Evolutionary conservation across 2,329 filamentous ascomycete genomes (phyloP).

Genomic region (Biscogniauxia sp.): DNA sequence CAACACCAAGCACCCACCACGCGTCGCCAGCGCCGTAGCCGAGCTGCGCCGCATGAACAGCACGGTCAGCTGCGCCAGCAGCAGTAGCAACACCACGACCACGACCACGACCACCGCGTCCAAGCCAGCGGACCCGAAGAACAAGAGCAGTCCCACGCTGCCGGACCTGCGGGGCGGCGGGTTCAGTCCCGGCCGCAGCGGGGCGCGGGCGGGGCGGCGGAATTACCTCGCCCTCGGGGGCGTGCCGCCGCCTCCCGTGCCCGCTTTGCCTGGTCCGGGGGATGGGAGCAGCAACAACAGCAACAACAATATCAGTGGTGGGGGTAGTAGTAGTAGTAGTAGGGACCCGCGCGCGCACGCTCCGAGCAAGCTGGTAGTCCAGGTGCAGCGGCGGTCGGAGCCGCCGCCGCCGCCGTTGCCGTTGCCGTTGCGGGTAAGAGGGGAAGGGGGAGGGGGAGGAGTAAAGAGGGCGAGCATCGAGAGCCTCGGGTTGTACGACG

Average conservation of each 20-base stretch:
- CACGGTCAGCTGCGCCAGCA: conserved; percentile 45
- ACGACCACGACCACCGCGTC: too few species aligned
- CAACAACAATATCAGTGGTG: background rate
- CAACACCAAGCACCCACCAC: conserved; percentile 15
- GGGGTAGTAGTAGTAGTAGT: background rate
- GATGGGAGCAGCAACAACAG: background rate
- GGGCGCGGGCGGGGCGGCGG: conserved; percentile 36
- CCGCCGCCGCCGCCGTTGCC: too few species aligned
- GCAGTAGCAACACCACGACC: conserved; percentile 40
- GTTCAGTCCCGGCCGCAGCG: conserved; percentile 35
- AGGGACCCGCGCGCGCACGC: conserved; percentile 15
- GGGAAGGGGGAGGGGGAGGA: too few species aligned
- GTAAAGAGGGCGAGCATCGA: conserved; percentile 14
- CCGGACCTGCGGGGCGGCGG: conserved; percentile 38
- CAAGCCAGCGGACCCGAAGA: too few species aligned
- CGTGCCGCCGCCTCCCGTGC: background rate
- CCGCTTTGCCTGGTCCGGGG: too few species aligned
- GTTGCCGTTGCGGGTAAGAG: too few species aligned
- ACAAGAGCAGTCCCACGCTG: conserved; percentile 37
- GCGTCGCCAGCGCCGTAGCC: conserved; percentile 44
- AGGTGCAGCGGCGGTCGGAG: conserved; percentile 8
- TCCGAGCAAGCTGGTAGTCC: conserved; percentile 13
- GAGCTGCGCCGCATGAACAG: conserved; percentile 59
- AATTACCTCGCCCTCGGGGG: conserved; percentile 49
- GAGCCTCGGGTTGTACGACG: conserved; percentile 25